Percentiles rank a stretch among this genome's conserved stretches.
These are phyloP conservation scores for Zygoascus sp. DNA, from an alignment of 1,139 yeast species.

Conservation along the genomic window DNA sequence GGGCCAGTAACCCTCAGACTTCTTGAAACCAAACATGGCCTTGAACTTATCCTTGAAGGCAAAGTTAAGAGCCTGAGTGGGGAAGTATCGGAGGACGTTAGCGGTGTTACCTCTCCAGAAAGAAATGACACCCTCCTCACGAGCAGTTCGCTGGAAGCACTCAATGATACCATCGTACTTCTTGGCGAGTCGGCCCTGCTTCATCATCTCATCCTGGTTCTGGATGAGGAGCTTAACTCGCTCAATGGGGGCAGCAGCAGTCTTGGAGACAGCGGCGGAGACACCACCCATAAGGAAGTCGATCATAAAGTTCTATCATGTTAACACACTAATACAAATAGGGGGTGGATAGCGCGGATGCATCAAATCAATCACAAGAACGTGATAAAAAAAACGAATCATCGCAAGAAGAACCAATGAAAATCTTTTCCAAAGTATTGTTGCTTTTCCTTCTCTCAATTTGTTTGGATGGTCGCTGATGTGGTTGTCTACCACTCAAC, in stretches of 20 bases:
- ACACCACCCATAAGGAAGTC: constrained; percentile 79
- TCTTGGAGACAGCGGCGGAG: constrained; percentile 80
- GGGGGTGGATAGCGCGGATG: background rate
- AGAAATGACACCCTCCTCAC: constrained; percentile 64
- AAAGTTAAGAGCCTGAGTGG: constrained; percentile 79
- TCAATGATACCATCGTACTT: constrained; percentile 66
- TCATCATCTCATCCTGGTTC: constrained; percentile 80
- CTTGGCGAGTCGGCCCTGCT: constrained; percentile 68
- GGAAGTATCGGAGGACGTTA: constrained; percentile 79
- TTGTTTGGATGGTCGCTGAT: too few species aligned
- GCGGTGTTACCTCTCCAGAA: constrained; percentile 89
- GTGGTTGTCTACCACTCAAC: background rate
- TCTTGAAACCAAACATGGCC: constrained; percentile 71
- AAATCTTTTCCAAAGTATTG: too few species aligned
- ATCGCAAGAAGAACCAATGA: too few species aligned
- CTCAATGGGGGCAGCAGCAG: constrained; percentile 83
- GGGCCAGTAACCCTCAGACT: constrained; percentile 59
- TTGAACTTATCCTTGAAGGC: constrained; percentile 82
- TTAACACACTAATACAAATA: background rate
- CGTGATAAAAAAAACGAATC: too few species aligned
- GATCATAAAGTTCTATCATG: constrained; percentile 40
- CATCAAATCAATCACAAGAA: too few species aligned
- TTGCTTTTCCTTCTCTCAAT: too few species aligned
- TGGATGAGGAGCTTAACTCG: constrained; percentile 76
- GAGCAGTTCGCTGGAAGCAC: constrained; percentile 68